A percentile compares a stretch with the other conserved stretches of the same genome.
These are phyloP conservation scores for Limtongia smithiae DNA, from an alignment of 805 yeast genomes.

Conservation along the genomic window DNA sequence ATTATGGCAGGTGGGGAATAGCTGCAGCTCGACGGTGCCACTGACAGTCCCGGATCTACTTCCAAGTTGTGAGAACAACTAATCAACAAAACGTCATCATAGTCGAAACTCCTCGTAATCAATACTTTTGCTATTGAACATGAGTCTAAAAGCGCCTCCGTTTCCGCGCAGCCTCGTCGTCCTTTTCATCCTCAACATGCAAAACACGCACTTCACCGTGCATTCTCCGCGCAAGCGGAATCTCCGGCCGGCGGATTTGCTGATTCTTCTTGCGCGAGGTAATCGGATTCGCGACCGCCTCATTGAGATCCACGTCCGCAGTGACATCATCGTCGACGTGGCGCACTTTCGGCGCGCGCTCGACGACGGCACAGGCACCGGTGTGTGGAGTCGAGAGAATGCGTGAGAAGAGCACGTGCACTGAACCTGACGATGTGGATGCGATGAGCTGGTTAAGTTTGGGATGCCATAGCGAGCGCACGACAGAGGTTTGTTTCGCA, in stretches of 20 bases:
- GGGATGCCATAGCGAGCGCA: constrained; percentile 33
- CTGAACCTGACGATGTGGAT: constrained; percentile 34
- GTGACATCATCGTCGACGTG: constrained; percentile 37
- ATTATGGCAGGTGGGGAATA: no score
- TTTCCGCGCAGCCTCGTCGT: no score
- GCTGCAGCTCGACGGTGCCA: no score
- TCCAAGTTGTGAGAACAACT: no score
- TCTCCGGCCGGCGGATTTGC: constrained; percentile 26
- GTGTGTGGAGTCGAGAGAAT: constrained; percentile 27
- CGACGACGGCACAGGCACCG: constrained; percentile 35
- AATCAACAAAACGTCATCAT: no score
- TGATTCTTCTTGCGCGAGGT: constrained; percentile 17
- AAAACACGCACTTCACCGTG: constrained; percentile 25
- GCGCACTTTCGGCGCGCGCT: constrained; percentile 32
- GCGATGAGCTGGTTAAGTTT: constrained; percentile 35
- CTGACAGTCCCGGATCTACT: no score
- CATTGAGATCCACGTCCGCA: constrained; percentile 33
- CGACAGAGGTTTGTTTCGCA: constrained; percentile 14
- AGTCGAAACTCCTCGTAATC: no score
- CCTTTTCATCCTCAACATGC: no score
- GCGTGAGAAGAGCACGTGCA: constrained; percentile 34
- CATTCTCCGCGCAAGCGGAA: constrained; percentile 26
- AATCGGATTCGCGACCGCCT: constrained; percentile 24
- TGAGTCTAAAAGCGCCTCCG: no score
- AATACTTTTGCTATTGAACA: no score